A percentile compares a stretch with the other conserved stretches of the same genome.
These are phyloP conservation scores for Cenchrus purpureus DNA, from an alignment of 176 grass and related monocot genomes.

Conservation along the genomic window DNA sequence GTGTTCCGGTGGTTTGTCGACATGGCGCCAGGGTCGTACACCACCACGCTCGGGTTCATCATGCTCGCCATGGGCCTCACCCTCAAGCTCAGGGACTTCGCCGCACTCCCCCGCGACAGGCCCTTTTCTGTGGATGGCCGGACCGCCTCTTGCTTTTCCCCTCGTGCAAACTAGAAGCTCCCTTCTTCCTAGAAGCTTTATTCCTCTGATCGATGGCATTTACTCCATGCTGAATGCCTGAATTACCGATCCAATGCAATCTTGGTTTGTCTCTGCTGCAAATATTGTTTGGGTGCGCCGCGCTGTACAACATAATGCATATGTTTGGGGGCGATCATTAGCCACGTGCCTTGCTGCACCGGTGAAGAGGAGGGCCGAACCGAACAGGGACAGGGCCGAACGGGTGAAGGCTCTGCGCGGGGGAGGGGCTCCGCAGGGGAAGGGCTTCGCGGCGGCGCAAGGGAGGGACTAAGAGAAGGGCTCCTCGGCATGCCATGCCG, in stretches of 20 bases:
- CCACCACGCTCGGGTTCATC: slow-evolving; percentile 62
- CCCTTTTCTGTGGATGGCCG: slow-evolving; percentile 52
- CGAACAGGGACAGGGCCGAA: too few species aligned
- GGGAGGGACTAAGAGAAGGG: too few species aligned
- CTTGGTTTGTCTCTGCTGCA: slow-evolving; percentile 7
- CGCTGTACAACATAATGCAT: slow-evolving; percentile 81
- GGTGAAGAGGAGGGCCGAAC: too few species aligned
- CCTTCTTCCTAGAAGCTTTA: neutral
- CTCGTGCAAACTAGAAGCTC: neutral
- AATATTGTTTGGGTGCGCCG: slow-evolving; percentile 68
- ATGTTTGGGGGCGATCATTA: slow-evolving; percentile 55
- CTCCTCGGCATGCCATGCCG: too few species aligned
- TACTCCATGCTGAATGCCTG: neutral
- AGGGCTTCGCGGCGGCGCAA: too few species aligned
- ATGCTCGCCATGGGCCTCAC: slow-evolving; percentile 89
- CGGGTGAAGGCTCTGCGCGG: too few species aligned
- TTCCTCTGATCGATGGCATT: neutral
- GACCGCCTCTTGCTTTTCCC: too few species aligned
- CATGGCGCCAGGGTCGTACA: slow-evolving; percentile 70
- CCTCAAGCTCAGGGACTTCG: slow-evolving; percentile 61
- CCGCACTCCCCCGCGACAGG: slow-evolving; percentile 61
- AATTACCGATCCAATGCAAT: neutral
- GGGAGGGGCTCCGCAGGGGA: too few species aligned
- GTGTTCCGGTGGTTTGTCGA: slow-evolving; percentile 69
- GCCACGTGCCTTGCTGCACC: slow-evolving; percentile 26